Base-by-base conservation (phyloP, 2,329 filamentous ascomycete species). In the Tympanopsis confertula region DNA sequence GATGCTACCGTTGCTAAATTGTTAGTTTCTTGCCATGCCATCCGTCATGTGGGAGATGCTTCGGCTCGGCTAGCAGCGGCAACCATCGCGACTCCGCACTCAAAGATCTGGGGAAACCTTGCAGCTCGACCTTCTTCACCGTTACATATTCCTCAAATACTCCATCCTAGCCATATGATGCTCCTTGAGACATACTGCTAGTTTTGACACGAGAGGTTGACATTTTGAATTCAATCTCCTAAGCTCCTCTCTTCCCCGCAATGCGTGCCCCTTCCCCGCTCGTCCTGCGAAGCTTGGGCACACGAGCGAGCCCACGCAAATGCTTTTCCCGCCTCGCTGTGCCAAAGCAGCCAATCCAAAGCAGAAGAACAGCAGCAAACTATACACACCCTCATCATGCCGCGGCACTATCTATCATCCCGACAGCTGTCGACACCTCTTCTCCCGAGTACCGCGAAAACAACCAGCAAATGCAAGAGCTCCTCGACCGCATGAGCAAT, bases 371-470 rank as follows among this genome's bases (percentile, higher is more conserved):
- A 39, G 68, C 83, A 47, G 82, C 88, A 41, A 86, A 75, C 32
- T 88, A 94, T 58, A 85, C 82, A 5, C 75, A 86, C 43, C 74
- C 80, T 2, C 78, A 87, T 57, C 86, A 94, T 63, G 85, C 86
- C 24, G 74, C 75, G 44, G 82, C 86, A 39, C 80, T 95, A 44
- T 94, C 88, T 5, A 70, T 86, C 32, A 66, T 96, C 22, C 82
- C 78, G 42, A 85, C 77, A 26, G 65, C 70, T 33, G 73, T 95
- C 47, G 89, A 96, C 57, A 71, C 80, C 3, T 74, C 74, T 3
- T 88, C 86, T 4, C 65, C 78, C 20, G 81, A 86, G 49, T 96
- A 83, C 67, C 74, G 73, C 50, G 82, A 93, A 51, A 96, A 96
- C 65, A 74, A 75, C 47, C 59, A 63, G 40, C 75, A 85, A 44